Evolutionary conservation across 805 yeast species (phyloP), one percentile per base, ranked within the genome.

Genomic region (Naumovozyma baii): DNA sequence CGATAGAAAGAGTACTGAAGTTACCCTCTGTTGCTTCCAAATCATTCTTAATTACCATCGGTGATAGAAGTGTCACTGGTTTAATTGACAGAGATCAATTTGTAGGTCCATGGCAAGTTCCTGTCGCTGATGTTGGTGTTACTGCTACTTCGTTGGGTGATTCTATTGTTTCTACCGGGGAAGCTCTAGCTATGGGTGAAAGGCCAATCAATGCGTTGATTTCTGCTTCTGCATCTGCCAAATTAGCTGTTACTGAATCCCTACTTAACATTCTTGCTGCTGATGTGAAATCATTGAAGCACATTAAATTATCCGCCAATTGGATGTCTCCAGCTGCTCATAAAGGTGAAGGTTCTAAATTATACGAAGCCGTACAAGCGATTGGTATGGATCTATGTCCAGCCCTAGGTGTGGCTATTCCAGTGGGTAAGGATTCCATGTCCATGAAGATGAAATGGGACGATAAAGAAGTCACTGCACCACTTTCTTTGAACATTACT

Each of bases 51-150:
- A 83, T 92, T 59, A 92, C 97, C n/a, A 92, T 92, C 59, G 98
- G 96, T 64, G 98, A 92, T 65, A 80, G 98, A 66, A 74, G 94
- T n/a, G 92, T 92, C 46, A 90, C 97, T 20, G 98, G 98, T 40
- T 73, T 92, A 51, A 81, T 92, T 45, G 97, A 94, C 55, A 80
- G 98, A 61, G 98, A 92, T 62, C 98, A 92, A 68, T 80, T 88
- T 80, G 97, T 92, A 44, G 98, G 98, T 31, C 97, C 97, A 58
- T 92, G 97, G 97, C 99, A 92, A 70, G 92, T 83, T 8, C 98
- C 99, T 36, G 97, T 92, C 25, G 92, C 97, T 14, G 97, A 92
- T 59, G 96, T 88, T 40, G 97, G 95, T 66, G 96, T 92, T 39
- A 88, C 97, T 18, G 82, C 83, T 43, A 80, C 96, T 0, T 83